Conservation (phyloP, 1,284 basidiomycete genomes). For the Sanguinoderma infundibulare region DNA sequence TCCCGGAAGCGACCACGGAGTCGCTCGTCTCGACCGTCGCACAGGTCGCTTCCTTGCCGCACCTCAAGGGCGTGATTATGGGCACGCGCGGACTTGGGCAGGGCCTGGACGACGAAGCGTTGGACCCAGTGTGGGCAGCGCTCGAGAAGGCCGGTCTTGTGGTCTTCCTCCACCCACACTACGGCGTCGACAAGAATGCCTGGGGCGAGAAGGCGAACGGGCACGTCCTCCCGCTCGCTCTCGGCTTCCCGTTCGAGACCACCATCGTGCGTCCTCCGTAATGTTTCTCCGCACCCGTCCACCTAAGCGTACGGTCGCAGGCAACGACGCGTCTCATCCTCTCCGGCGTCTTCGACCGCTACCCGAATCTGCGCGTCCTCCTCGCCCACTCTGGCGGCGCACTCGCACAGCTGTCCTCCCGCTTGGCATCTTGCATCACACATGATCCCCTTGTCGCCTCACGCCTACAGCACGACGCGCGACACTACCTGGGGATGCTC, state of each 20-base stretch:
- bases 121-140: conserved; percentile 81
- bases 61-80: conserved; percentile 82
- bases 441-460: conserved; percentile 82
- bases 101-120: conserved; percentile 76
- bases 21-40: conserved; percentile 65
- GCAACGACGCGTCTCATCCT: conserved; percentile 82
- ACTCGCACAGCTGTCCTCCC: conserved; percentile 79
- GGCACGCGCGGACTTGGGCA: conserved; percentile 79
- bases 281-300: background rate
- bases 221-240: conserved; percentile 82
- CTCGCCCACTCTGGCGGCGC: conserved; percentile 88
- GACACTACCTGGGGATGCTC: conserved; percentile 79
- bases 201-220: conserved; percentile 83
- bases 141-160: conserved; percentile 70
- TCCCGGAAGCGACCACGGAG: conserved; percentile 59
- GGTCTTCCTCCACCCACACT: conserved; percentile 84
- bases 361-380: conserved; percentile 73
- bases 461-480: conserved; percentile 80
- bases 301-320: conserved; percentile 41
- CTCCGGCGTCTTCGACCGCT: conserved; percentile 78
- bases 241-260: conserved; percentile 90
- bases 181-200: conserved; percentile 67
- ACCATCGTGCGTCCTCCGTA: conserved; percentile 64
- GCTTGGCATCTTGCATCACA: conserved; percentile 80
- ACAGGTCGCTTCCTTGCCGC: conserved; percentile 66